Conservation (phyloP, 371 early-diverging fungal genomes). For the Massospora cicadina region DNA sequence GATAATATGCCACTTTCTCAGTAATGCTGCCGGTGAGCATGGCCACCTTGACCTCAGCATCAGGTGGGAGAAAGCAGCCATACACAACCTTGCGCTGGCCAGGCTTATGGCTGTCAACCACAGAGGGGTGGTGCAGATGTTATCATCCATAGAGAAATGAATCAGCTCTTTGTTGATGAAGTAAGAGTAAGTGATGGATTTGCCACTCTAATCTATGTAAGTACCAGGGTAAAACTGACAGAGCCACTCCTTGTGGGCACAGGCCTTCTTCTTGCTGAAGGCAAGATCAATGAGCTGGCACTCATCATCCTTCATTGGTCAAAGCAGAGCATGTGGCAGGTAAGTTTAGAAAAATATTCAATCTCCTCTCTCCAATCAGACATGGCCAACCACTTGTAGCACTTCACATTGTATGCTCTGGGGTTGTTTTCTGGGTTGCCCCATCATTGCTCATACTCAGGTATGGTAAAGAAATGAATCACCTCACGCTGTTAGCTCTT, state of each 20-base stretch:
- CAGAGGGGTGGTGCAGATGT: slow-evolving; percentile 95
- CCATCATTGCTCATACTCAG: no score
- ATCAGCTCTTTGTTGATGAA: slow-evolving; percentile 98
- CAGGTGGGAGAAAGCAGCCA: slow-evolving; percentile 81
- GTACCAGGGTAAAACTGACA: slow-evolving; percentile 76
- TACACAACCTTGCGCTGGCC: slow-evolving; percentile 97
- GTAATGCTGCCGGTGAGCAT: slow-evolving; percentile 92
- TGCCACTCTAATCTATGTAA: slow-evolving; percentile 74
- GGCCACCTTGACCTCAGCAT: slow-evolving; percentile 91
- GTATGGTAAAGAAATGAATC: not conserved
- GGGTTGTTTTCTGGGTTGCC: no score
- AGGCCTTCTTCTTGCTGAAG: slow-evolving; percentile 94
- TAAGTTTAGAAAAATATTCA: no score
- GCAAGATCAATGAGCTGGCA: no score
- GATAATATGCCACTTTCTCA: slow-evolving; percentile 94
- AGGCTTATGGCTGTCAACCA: slow-evolving; percentile 98
- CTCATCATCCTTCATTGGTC: no score
- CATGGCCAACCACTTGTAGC: slow-evolving; percentile 81
- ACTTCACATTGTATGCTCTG: no score
- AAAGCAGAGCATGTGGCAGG: no score
- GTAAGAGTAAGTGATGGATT: slow-evolving; percentile 70
- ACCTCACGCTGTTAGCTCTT: no score
- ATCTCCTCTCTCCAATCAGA: no score
- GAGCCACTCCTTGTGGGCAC: slow-evolving; percentile 97
- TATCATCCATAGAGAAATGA: slow-evolving; percentile 96